Evolutionary conservation across 306 rosid species (phyloP).

Genomic region (Quercus parvula): DNA sequence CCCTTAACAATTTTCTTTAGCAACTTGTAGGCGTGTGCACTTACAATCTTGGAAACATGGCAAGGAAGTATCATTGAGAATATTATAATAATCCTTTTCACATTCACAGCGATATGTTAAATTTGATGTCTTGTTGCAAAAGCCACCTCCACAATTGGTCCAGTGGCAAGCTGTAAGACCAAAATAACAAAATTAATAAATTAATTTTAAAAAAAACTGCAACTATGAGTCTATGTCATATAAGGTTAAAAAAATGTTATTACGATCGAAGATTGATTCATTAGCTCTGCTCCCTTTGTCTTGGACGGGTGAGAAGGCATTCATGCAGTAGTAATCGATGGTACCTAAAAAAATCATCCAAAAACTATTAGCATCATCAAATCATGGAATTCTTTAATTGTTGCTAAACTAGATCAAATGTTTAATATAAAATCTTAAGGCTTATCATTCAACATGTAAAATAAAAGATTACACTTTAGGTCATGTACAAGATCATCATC

Average conservation of each 20-base stretch:
- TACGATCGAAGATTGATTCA: conserved; percentile 63
- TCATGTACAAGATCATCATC: conserved; percentile 9
- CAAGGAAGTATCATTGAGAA: conserved; percentile 57
- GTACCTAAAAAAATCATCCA: conserved; percentile 46
- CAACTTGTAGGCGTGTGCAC: conserved; percentile 15
- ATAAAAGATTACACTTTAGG: neutral
- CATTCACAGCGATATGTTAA: conserved; percentile 58
- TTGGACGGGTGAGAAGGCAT: conserved; percentile 48
- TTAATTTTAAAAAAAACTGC: neutral
- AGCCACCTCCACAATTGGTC: conserved; percentile 81
- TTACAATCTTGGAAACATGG: conserved; percentile 81
- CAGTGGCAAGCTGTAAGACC: conserved; percentile 62
- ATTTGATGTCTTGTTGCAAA: conserved; percentile 65
- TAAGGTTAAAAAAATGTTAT: neutral
- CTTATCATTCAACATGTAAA: neutral
- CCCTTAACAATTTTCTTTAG: neutral
- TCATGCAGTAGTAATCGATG: conserved; percentile 49
- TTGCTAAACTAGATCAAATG: neutral
- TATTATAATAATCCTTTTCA: conserved; percentile 56
- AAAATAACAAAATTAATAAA: conserved; percentile 11
- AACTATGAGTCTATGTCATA: neutral
- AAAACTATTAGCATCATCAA: conserved; percentile 23
- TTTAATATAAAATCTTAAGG: neutral
- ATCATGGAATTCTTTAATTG: neutral
- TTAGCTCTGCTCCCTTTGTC: conserved; percentile 38